These are phyloP conservation scores for Shiraia sp. DNA, from an alignment of 2,329 filamentous ascomycete genomes.

Conservation along the genomic window DNA sequence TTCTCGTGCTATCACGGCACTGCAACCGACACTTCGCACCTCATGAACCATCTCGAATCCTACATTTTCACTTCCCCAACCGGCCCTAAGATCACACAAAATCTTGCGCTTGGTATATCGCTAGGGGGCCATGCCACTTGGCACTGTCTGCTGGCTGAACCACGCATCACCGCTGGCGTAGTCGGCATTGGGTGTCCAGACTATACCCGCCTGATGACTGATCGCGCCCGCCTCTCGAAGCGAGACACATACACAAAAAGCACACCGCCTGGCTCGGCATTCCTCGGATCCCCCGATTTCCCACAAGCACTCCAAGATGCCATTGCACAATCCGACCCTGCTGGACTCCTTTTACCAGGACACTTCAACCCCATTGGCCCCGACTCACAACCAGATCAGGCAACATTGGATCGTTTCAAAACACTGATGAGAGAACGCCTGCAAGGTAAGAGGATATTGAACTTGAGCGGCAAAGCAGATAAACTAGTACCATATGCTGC, in stretches of 20 bases:
- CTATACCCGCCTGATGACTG: constrained; percentile 76
- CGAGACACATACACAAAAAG: constrained; percentile 62
- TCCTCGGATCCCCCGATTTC: constrained; percentile 79
- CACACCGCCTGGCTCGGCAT: constrained; percentile 61
- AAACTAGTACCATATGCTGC: constrained; percentile 71
- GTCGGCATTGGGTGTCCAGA: constrained; percentile 89
- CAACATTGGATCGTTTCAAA: constrained; percentile 39
- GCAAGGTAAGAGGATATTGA: constrained; percentile 40
- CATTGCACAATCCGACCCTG: constrained; percentile 72
- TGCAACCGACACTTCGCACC: constrained; percentile 70
- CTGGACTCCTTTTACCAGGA: constrained; percentile 66
- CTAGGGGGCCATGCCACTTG: constrained; percentile 87
- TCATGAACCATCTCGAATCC: constrained; percentile 78
- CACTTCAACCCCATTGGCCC: constrained; percentile 24
- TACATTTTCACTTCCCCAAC: constrained; percentile 65
- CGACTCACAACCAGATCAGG: constrained; percentile 36
- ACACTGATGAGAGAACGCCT: constrained; percentile 52
- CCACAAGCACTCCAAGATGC: constrained; percentile 68
- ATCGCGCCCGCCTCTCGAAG: constrained; percentile 75
- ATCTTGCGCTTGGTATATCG: constrained; percentile 80
- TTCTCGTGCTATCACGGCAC: constrained; percentile 75
- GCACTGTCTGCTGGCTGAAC: constrained; percentile 79
- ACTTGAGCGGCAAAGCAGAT: constrained; percentile 65
- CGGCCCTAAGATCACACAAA: constrained; percentile 56
- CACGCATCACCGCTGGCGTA: constrained; percentile 76